Conservation (phyloP, 208 protist genomes). For the Porcisia deanei region DNA sequence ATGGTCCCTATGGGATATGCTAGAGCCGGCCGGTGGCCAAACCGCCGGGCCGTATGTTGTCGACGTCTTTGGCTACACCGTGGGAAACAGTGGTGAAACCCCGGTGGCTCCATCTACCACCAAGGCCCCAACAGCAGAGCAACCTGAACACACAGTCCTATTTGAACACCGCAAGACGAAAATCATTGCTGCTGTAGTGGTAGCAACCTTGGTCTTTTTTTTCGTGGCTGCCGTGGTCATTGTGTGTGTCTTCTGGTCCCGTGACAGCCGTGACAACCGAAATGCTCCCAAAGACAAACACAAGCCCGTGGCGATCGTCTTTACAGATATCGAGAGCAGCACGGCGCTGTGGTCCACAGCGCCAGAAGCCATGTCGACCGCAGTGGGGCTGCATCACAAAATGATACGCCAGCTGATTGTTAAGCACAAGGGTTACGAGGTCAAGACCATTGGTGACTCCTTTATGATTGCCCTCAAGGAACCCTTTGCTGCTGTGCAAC, state of each 20-base stretch:
- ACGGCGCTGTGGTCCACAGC: constrained; percentile 58
- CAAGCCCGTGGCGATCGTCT: constrained; percentile 55
- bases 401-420: constrained; percentile 60
- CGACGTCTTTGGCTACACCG: background rate
- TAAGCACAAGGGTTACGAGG: constrained; percentile 65
- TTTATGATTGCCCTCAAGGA: constrained; percentile 75
- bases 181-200: constrained; percentile 9
- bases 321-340: constrained; percentile 72
- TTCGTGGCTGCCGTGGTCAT: constrained; percentile 11
- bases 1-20: constrained; percentile 6
- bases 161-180: background rate
- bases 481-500: constrained; percentile 39
- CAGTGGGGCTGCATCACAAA: constrained; percentile 51
- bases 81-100: background rate
- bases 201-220: background rate
- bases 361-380: constrained; percentile 42
- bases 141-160: background rate
- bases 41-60: constrained; percentile 9
- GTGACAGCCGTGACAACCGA: constrained; percentile 46
- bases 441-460: constrained; percentile 75
- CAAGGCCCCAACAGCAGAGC: background rate
- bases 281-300: constrained; percentile 50
- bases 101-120: too few relatives aligned
- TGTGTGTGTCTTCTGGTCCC: constrained; percentile 15
- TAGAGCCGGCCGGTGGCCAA: background rate